A percentile compares a stretch with the other conserved stretches of the same genome.
Evolutionary conservation across 345 rosid genomes (phyloP).

Genomic region (Arabidopsis suecica): DNA sequence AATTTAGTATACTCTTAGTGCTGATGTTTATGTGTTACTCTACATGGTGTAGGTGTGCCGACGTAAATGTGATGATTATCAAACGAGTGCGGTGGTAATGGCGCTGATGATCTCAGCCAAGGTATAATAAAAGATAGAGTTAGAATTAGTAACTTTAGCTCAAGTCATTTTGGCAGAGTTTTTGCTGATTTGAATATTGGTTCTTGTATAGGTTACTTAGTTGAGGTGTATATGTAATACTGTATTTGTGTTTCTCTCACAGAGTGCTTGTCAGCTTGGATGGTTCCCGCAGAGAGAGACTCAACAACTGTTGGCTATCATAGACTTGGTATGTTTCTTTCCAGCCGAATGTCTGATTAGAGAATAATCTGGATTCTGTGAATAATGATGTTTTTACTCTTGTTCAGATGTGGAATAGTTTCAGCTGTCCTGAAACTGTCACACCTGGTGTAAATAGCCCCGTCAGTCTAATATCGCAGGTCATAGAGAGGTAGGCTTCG

Average conservation of each 20-base stretch:
- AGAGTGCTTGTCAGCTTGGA: constrained; percentile 79
- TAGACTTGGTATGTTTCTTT: constrained; percentile 58
- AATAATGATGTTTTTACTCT: constrained; percentile 34
- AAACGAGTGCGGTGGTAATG: constrained; percentile 61
- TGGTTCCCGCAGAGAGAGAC: constrained; percentile 77
- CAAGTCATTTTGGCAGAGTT: constrained; percentile 1
- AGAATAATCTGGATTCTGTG: constrained; percentile 8
- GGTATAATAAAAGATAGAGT: constrained; percentile 49
- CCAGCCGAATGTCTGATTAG: background rate
- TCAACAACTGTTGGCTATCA: constrained; percentile 57
- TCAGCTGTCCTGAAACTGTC: constrained; percentile 53
- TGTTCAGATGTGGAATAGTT: constrained; percentile 63
- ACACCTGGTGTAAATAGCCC: constrained; percentile 38
- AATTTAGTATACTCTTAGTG: constrained; percentile 16
- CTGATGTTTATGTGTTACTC: constrained; percentile 24
- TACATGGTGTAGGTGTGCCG: constrained; percentile 54
- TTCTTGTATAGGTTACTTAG: background rate
- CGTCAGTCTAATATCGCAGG: constrained; percentile 44
- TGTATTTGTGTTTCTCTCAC: constrained; percentile 28
- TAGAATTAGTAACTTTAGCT: constrained; percentile 29
- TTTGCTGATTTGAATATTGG: background rate
- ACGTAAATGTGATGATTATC: constrained; percentile 45
- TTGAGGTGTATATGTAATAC: constrained; percentile 1
- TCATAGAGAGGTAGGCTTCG: constrained; percentile 60
- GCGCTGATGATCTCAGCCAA: constrained; percentile 84